Conservation (phyloP, 192 early-diverging fungal genomes). For the Entrophospora sp. region DNA sequence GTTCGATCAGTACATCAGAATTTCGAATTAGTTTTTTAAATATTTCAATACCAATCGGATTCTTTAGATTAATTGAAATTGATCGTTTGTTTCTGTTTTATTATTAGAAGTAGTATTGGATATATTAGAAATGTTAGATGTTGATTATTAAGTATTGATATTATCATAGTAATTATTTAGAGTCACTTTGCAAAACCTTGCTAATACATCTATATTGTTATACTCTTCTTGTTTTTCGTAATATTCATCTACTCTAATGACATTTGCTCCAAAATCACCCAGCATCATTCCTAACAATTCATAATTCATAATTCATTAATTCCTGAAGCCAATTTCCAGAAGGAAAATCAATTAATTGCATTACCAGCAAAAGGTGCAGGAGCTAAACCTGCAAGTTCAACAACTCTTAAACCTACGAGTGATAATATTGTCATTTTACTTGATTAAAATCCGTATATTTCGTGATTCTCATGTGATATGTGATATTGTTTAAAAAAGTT, state of each 20-base stretch:
- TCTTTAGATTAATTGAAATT: constrained; percentile 79
- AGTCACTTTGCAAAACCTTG: constrained; percentile 21
- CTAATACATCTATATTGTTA: constrained; percentile 36
- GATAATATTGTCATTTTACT: too few species aligned
- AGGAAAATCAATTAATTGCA: not conserved
- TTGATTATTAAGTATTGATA: too few species aligned
- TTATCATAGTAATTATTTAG: too few species aligned
- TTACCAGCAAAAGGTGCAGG: constrained; percentile 56
- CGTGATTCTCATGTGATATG: too few species aligned
- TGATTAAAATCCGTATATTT: too few species aligned
- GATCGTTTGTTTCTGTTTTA: constrained; percentile 90
- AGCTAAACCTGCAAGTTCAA: constrained; percentile 61
- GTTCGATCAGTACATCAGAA: constrained; percentile 83
- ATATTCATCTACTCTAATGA: constrained; percentile 53
- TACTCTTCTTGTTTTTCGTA: constrained; percentile 4
- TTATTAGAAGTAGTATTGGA: not conserved
- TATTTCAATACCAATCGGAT: constrained; percentile 48
- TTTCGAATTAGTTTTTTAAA: constrained; percentile 56
- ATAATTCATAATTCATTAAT: not conserved
- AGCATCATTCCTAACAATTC: constrained; percentile 44
- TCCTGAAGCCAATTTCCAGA: not conserved
- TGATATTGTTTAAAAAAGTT: too few species aligned
- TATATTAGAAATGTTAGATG: not conserved
- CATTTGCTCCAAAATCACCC: constrained; percentile 59
- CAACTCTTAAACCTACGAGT: constrained; percentile 41